These are phyloP conservation scores for Pulveroboletus sp. DNA, from an alignment of 768 basidiomycete species.

Conservation along the genomic window DNA sequence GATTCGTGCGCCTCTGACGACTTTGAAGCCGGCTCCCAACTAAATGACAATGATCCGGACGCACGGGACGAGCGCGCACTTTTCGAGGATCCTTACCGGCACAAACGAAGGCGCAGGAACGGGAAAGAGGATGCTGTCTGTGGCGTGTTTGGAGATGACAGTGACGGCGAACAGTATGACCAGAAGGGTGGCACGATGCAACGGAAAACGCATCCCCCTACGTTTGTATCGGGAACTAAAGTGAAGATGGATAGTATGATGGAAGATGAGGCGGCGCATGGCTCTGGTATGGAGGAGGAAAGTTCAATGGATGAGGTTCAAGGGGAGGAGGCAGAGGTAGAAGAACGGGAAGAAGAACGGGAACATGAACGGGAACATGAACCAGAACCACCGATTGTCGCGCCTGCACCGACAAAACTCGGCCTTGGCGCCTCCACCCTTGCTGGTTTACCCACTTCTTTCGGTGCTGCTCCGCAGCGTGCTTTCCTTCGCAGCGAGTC, in stretches of 20 bases:
- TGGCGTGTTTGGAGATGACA: constrained; percentile 71
- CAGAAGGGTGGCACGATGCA: constrained; percentile 24
- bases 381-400: constrained; percentile 29
- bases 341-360: not conserved
- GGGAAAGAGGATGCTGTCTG: constrained; percentile 75
- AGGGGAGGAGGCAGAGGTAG: constrained; percentile 20
- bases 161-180: constrained; percentile 54
- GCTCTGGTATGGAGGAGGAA: constrained; percentile 38
- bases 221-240: constrained; percentile 61
- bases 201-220: constrained; percentile 62
- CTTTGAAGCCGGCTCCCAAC: constrained; percentile 51
- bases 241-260: constrained; percentile 34
- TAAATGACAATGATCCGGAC: constrained; percentile 55
- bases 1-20: constrained; percentile 69
- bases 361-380: constrained; percentile 32
- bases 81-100: constrained; percentile 73
- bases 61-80: constrained; percentile 70
- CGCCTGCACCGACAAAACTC: constrained; percentile 16
- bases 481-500: constrained; percentile 56
- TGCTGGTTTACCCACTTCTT: constrained; percentile 34
- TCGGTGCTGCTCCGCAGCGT: constrained; percentile 39
- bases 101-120: constrained; percentile 63
- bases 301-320: constrained; percentile 33
- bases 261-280: constrained; percentile 35
- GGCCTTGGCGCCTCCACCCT: constrained; percentile 26